Base-by-base conservation (phyloP, 2,329 filamentous ascomycete species). In the Apiospora malaysiana region DNA sequence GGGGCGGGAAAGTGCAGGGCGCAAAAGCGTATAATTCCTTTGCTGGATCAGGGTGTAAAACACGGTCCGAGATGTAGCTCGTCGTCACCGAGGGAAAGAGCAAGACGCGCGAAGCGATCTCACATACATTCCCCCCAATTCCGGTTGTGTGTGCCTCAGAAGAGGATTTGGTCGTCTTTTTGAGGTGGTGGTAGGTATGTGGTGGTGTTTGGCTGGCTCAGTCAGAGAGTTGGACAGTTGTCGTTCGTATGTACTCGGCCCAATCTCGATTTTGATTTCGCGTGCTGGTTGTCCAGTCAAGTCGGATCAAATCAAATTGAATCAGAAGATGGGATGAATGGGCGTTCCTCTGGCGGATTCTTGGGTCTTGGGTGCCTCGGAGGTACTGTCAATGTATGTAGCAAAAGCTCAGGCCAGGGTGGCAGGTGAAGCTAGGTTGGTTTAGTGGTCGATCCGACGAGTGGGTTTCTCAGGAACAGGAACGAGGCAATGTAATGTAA, bases 41-140 rank as follows among this genome's bases (percentile, higher is more conserved):
- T 40, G 56, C 56, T 63, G 56, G 51, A 59, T 59, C 51, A 59
- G 56, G 56, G 12, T 63, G 56, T 63, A 63, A 63, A 63, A 63
- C 56, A 63, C 56, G 56, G 32, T 63, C 56, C 56, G 56, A 63
- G 56, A n/a, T 63, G 16, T 63, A 40, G 56, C 56, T 63, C 56
- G 56, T 63, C 56, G 56, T 63, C 56, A 63, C 56, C 56, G 56
- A 63, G 56, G 56, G 56, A 63, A 63, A 63, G 56, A 63, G 56
- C 56, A 63, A 63, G 56, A 40, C 56, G 56, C 56, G 32, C 56
- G 56, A 63, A 63, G 56, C 56, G 56, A 63, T 63, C 56, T 63
- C 56, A 63, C 56, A 63, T 63, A 63, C 56, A 63, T 63, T 63
- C 56, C 56, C 56, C 14, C 56, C 21, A 63, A 40, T 63, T 40